Base-by-base conservation (phyloP, 495 filamentous ascomycete genomes). In the Penicillium roqueforti region DNA sequence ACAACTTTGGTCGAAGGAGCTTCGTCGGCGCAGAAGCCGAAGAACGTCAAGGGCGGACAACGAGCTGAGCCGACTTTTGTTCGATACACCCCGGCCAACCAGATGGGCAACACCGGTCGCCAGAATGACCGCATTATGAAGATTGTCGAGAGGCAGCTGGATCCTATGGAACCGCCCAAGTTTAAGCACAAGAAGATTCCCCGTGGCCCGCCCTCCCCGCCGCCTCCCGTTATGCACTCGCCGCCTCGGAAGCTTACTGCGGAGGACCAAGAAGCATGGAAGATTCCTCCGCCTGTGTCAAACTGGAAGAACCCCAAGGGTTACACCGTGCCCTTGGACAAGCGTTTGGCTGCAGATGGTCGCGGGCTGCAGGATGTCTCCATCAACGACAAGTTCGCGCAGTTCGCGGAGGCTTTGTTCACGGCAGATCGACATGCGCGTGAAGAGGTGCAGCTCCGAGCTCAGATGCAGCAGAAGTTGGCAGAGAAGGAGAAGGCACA, bases 261-360 rank as follows among this genome's bases (percentile, higher is more conserved):
- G 10, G 92, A 92, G 67, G 93, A 99, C 60, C 95, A 97, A 72
- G 93, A 97, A 69, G 88, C 87, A 13, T 98, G 93, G 93, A 89
- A 85, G 55, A 95, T 98, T 31, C 91, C 93, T 1, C 92, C 93
- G 0, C 87, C 95, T 0, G 87, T 99, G 3, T 95, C 89, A 14
- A 96, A 97, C 68, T 99, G 93, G 93, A 99, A 99, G 81, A 99
- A 99, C 63, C 89, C 92, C 0, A 97, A 96, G 73, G 93, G 93
- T 64, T 99, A 96, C 61, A 99, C 93, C 0, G 90, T 99, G 3
- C 91, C 93, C 3, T 73, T 99, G 20, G 95, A 97, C 65, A 99
- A 97, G 76, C 87, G 93, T 67, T 73, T 99, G 57, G 93, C 93
- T n/a, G 91, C 93, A 1, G 92, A 97, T 72, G 93, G 93, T 2